These are phyloP conservation scores for Fusarium oligoseptatum DNA, from an alignment of 2,329 filamentous ascomycete species.

Conservation along the genomic window DNA sequence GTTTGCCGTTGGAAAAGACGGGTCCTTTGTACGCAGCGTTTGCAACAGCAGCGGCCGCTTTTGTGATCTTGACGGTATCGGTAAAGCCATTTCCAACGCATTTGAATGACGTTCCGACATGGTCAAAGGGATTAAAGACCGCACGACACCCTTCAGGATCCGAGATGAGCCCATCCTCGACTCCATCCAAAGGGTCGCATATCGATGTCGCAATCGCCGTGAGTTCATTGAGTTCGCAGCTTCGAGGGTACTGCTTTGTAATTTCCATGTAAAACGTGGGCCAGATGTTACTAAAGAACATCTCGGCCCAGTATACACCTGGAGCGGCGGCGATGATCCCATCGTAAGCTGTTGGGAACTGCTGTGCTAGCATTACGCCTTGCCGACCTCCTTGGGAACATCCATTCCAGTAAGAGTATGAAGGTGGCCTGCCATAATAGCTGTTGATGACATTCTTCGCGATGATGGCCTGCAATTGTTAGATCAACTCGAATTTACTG, in stretches of 20 bases:
- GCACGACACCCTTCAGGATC: slow-evolving; percentile 16
- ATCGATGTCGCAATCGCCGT: not conserved
- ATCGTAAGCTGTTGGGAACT: slow-evolving; percentile 32
- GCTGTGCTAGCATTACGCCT: slow-evolving; percentile 25
- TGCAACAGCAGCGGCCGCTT: slow-evolving; percentile 12
- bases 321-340: slow-evolving; percentile 29
- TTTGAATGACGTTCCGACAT: slow-evolving; percentile 11
- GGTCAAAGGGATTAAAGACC: slow-evolving; percentile 1
- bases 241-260: slow-evolving; percentile 7
- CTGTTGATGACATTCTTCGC: slow-evolving; percentile 12
- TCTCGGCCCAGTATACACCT: slow-evolving; percentile 13
- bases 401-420: slow-evolving; percentile 35
- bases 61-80: slow-evolving; percentile 2
- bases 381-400: slow-evolving; percentile 36
- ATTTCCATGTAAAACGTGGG: slow-evolving; percentile 19
- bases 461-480: slow-evolving; percentile 8
- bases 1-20: slow-evolving; percentile 16
- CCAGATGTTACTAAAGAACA: slow-evolving; percentile 10
- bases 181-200: slow-evolving; percentile 43
- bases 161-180: slow-evolving; percentile 40
- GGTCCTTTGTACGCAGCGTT: slow-evolving; percentile 21
- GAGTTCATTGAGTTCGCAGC: slow-evolving; percentile 24
- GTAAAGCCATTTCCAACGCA: not conserved
- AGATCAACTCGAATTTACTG: not conserved
- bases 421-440: slow-evolving; percentile 18